Evolutionary conservation across 305 asterid genomes (phyloP).

Genomic region (Plantago lanceolata): DNA sequence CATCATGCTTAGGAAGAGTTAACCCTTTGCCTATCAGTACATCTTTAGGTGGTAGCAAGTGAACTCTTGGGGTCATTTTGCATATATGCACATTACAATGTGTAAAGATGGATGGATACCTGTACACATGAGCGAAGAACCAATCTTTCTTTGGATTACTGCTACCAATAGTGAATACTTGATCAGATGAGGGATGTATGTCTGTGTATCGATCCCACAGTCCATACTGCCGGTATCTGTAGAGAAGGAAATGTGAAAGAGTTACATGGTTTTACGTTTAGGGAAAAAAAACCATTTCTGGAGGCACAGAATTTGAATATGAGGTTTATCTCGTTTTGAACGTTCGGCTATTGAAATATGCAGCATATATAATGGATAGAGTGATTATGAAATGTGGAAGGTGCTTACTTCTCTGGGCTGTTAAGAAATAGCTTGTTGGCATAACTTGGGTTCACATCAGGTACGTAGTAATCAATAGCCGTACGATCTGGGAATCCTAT

Average conservation of each 20-base stretch:
- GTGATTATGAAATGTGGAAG: conserved; percentile 5
- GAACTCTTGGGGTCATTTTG: neutral
- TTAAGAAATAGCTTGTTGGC: conserved; percentile 45
- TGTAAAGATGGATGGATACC: conserved; percentile 25
- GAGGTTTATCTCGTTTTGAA: neutral
- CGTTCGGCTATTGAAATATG: neutral
- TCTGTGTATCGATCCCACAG: conserved; percentile 57
- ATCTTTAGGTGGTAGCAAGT: neutral
- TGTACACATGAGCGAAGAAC: conserved; percentile 54
- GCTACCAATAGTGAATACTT: conserved; percentile 41
- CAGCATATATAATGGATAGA: neutral
- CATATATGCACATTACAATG: neutral
- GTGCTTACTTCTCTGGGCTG: conserved; percentile 52
- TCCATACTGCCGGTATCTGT: conserved; percentile 47
- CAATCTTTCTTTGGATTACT: conserved; percentile 46
- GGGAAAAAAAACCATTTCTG: no score
- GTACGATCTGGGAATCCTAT: conserved; percentile 49
- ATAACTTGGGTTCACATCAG: conserved; percentile 47
- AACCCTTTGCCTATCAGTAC: neutral
- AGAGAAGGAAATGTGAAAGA: neutral
- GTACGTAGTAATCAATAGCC: conserved; percentile 36
- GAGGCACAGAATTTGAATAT: no score
- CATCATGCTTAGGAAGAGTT: neutral
- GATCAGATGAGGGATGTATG: conserved; percentile 36
- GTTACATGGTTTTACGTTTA: neutral